Percentiles rank a stretch among this genome's conserved stretches.
Conservation (phyloP, 192 early-diverging fungal species). For the Phlyctochytrium planicorne region DNA sequence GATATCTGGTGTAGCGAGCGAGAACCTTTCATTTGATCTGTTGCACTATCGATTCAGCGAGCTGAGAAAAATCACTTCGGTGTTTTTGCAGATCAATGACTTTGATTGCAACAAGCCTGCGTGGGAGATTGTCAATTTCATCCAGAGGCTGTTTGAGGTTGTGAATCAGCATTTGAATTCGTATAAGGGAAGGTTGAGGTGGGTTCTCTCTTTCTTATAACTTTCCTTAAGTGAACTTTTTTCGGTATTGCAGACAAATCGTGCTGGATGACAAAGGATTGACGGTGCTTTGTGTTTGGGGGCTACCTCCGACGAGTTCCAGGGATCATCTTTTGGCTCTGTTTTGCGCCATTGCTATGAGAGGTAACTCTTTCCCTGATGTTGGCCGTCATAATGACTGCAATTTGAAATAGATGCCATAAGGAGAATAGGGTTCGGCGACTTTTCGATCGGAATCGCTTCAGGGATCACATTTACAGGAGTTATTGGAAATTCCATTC, state of each 20-base stretch:
- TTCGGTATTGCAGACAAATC: not conserved
- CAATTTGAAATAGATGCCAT: no score
- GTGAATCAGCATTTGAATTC: not conserved
- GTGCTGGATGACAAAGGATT: not conserved
- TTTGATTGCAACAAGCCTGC: not conserved
- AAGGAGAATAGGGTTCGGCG: not conserved
- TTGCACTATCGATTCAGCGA: not conserved
- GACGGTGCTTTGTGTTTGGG: not conserved
- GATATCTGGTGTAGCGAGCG: no score
- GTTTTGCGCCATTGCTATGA: not conserved
- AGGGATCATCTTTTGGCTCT: not conserved
- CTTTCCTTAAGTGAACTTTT: no score
- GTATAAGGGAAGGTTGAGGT: not conserved
- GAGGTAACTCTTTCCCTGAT: not conserved
- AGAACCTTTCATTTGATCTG: no score
- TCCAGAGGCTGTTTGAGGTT: not conserved
- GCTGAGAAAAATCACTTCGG: not conserved
- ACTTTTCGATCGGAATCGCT: conserved; percentile 24
- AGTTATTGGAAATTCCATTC: conserved; percentile 7
- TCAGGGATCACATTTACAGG: conserved; percentile 16
- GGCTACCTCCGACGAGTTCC: not conserved
- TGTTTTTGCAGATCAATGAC: not conserved
- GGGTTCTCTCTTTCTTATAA: no score
- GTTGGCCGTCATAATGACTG: not conserved
- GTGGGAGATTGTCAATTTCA: not conserved